Percentiles rank a stretch among this genome's conserved stretches.
Evolutionary conservation across 768 basidiomycete genomes (phyloP).

Genomic region (Boletus rubescentipes): DNA sequence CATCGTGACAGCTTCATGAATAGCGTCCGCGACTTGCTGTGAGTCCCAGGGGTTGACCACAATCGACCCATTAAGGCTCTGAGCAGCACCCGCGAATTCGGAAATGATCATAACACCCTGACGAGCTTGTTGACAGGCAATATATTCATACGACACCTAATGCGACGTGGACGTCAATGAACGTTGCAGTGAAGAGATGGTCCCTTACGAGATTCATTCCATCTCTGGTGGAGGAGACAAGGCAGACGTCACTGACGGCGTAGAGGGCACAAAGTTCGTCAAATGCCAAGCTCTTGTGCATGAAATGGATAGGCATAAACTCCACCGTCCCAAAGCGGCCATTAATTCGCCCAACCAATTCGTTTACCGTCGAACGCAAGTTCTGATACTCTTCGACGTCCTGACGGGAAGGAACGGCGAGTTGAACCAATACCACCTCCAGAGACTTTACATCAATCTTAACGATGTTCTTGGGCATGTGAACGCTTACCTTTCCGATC

Average conservation of each 20-base stretch:
- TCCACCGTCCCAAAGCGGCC: slow-evolving; percentile 99
- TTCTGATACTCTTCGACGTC: slow-evolving; percentile 99
- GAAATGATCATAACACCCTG: slow-evolving; percentile 98
- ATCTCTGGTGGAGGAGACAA: slow-evolving; percentile 93
- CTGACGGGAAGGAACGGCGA: slow-evolving; percentile 95
- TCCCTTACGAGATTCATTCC: slow-evolving; percentile 94
- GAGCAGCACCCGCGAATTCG: slow-evolving; percentile 97
- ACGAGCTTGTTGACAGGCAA: slow-evolving; percentile 88
- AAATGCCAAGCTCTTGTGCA: slow-evolving; percentile 93
- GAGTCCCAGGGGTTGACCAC: slow-evolving; percentile 99
- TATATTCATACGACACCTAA: slow-evolving; percentile 98
- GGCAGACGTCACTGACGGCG: slow-evolving; percentile 92
- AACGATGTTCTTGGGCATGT: neutral
- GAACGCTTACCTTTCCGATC: slow-evolving; percentile 83
- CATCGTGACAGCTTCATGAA: slow-evolving; percentile 93
- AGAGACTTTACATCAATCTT: slow-evolving; percentile 7
- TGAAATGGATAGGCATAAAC: slow-evolving; percentile 99
- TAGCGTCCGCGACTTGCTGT: slow-evolving; percentile 97
- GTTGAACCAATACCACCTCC: slow-evolving; percentile 91
- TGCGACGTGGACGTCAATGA: slow-evolving; percentile 8
- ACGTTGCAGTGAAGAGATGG: slow-evolving; percentile 2
- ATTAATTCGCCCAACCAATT: slow-evolving; percentile 97
- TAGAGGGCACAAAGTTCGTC: slow-evolving; percentile 98
- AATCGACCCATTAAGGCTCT: slow-evolving; percentile 91
- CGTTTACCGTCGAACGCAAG: slow-evolving; percentile 91